These are phyloP conservation scores for Agaricus blazei DNA, from an alignment of 768 basidiomycete species.

Conservation along the genomic window DNA sequence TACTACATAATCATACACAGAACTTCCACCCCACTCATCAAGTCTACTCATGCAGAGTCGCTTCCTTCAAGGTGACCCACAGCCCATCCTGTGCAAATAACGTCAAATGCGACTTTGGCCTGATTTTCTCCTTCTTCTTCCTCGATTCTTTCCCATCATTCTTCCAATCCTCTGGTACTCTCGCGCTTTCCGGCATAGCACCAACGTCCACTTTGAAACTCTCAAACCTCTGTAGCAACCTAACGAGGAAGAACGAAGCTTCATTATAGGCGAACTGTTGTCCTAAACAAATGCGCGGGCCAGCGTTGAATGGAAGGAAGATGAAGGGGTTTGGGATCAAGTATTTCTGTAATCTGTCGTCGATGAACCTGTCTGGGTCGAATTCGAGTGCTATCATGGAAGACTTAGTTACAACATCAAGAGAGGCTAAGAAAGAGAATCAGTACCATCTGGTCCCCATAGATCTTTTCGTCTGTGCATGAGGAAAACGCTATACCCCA, in stretches of 20 bases:
- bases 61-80: slow-evolving; percentile 38
- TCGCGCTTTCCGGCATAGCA: slow-evolving; percentile 26
- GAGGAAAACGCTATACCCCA: slow-evolving; percentile 39
- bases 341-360: slow-evolving; percentile 51
- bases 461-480: slow-evolving; percentile 62
- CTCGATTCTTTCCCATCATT: slow-evolving; percentile 19
- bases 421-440: not conserved
- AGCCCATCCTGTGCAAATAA: slow-evolving; percentile 37
- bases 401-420: not conserved
- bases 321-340: slow-evolving; percentile 52
- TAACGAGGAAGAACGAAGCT: slow-evolving; percentile 43
- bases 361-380: slow-evolving; percentile 65
- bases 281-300: slow-evolving; percentile 45
- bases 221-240: slow-evolving; percentile 44
- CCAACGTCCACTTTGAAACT: slow-evolving; percentile 33
- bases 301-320: slow-evolving; percentile 49
- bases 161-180: slow-evolving; percentile 35
- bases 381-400: slow-evolving; percentile 41
- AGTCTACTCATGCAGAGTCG: not conserved
- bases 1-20: no score
- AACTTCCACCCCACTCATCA: no score
- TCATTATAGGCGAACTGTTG: slow-evolving; percentile 46
- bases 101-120: slow-evolving; percentile 30
- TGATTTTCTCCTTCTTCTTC: slow-evolving; percentile 26
- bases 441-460: slow-evolving; percentile 63